Conservation (phyloP, 495 filamentous ascomycete genomes). For the Podospora comata region DNA sequence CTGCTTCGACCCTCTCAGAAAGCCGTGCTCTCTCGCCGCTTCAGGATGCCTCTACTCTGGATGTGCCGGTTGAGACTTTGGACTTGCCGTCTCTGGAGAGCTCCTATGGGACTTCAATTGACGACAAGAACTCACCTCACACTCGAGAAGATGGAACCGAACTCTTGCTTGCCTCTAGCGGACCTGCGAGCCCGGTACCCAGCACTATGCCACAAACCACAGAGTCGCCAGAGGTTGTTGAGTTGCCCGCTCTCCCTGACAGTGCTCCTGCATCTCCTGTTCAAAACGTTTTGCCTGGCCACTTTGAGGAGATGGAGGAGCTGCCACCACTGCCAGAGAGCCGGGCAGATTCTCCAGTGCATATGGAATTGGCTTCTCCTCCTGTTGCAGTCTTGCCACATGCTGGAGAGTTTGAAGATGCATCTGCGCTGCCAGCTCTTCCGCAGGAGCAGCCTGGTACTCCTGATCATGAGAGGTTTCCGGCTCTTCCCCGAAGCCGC, state of each 20-base stretch:
- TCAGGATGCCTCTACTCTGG: background rate
- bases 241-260: background rate
- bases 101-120: background rate
- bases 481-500: background rate
- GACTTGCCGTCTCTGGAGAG: background rate
- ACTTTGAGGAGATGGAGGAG: too few relatives aligned
- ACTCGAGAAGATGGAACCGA: background rate
- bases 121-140: background rate
- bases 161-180: background rate
- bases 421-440: background rate
- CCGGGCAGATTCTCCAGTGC: background rate
- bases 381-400: background rate
- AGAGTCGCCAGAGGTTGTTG: background rate
- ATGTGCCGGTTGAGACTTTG: background rate
- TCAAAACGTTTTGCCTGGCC: background rate
- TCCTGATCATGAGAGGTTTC: background rate
- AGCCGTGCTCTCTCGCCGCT: background rate
- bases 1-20: background rate
- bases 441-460: background rate
- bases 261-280: background rate
- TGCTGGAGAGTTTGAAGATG: background rate
- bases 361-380: background rate
- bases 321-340: conserved; percentile 9
- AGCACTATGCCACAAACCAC: background rate
- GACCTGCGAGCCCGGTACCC: background rate